phyloP scores from a whole-genome alignment of 768 basidiomycete species.

The Tephrocybe rancida region DNA sequence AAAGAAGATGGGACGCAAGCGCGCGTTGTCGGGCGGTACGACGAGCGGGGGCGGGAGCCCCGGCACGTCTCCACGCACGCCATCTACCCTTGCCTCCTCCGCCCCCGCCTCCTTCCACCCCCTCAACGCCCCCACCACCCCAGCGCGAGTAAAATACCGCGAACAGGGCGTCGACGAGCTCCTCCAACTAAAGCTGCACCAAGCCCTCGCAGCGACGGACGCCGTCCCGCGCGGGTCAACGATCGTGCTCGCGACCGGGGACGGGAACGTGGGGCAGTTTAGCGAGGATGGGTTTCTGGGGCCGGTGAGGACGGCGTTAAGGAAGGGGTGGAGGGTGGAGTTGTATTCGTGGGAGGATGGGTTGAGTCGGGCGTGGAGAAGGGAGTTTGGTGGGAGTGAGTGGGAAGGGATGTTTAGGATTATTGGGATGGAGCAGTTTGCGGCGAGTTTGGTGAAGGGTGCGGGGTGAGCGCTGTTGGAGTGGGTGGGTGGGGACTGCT shows the following conservation, averaged over 20 bases:
- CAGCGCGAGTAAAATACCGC: conserved; percentile 61
- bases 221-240: conserved; percentile 67
- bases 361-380: conserved; percentile 75
- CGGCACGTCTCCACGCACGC: background rate
- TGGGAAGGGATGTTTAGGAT: conserved; percentile 56
- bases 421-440: conserved; percentile 70
- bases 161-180: conserved; percentile 97
- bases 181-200: conserved; percentile 89
- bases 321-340: conserved; percentile 94
- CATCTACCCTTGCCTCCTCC: background rate
- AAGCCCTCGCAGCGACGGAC: conserved; percentile 76
- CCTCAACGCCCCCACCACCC: background rate
- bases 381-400: conserved; percentile 67
- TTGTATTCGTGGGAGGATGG: conserved; percentile 91
- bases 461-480: background rate
- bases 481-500: background rate
- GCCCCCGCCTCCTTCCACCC: background rate
- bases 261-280: conserved; percentile 91
- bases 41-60: conserved; percentile 13
- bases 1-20: conserved; percentile 20
- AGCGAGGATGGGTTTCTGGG: conserved; percentile 91
- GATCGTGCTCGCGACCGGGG: conserved; percentile 92
- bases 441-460: conserved; percentile 53
- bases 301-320: conserved; percentile 82
- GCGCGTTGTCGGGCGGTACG: conserved; percentile 6